A percentile compares a stretch with the other conserved stretches of the same genome.
These are phyloP conservation scores for Pythium angustatum DNA, from an alignment of 352 stramenopile genomes.

Conservation along the genomic window DNA sequence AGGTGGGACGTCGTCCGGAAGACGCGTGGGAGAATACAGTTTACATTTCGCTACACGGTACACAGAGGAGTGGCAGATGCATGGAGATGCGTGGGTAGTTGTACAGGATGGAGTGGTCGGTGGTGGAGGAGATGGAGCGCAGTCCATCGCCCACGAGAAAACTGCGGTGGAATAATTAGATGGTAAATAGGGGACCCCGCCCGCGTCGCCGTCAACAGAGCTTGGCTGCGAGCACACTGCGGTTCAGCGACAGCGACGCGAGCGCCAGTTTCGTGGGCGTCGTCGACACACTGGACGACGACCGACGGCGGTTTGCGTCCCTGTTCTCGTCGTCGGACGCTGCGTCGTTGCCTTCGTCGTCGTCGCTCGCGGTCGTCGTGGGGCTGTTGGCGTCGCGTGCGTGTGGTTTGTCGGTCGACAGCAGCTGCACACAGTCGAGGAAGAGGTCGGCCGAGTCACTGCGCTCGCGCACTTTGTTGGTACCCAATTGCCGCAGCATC, in stretches of 20 bases:
- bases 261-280: slow-evolving; percentile 1
- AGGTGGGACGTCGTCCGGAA: no score
- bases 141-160: no score
- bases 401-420: slow-evolving; percentile 41
- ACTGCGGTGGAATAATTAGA: slow-evolving; percentile 7
- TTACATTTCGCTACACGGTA: background rate
- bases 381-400: slow-evolving; percentile 5
- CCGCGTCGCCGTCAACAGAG: background rate
- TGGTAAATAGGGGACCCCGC: background rate
- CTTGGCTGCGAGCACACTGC: background rate
- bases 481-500: slow-evolving; percentile 36
- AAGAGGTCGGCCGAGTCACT: slow-evolving; percentile 85
- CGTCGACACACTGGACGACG: background rate
- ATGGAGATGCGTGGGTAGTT: background rate
- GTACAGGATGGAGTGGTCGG: background rate
- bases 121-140: background rate
- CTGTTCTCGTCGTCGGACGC: background rate
- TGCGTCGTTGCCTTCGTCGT: background rate
- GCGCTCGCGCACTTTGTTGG: slow-evolving; percentile 36
- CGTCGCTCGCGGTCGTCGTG: slow-evolving; percentile 11
- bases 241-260: slow-evolving; percentile 3
- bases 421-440: slow-evolving; percentile 73
- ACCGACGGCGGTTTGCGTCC: background rate
- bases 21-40: background rate
- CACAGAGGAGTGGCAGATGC: background rate